Conservation (phyloP, 352 stramenopile species). For the Phytophthora quininea region DNA sequence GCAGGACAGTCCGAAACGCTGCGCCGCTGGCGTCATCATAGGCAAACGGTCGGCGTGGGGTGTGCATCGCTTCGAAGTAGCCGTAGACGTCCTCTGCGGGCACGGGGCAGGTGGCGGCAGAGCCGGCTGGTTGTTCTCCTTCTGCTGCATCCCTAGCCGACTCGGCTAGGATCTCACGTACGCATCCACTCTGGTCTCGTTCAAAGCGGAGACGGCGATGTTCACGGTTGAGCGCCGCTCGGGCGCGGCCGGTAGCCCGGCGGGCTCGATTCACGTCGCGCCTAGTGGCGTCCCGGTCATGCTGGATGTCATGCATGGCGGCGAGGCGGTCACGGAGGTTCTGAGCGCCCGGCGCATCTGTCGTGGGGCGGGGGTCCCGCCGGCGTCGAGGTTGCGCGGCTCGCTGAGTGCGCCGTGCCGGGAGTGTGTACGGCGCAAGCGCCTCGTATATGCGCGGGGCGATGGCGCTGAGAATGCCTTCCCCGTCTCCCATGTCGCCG, state of each 20-base stretch:
- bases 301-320: neutral
- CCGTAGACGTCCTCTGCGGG: neutral
- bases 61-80: neutral
- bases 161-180: neutral
- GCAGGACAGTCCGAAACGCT: neutral
- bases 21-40: neutral
- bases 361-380: neutral
- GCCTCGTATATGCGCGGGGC: neutral
- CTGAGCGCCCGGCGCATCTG: neutral
- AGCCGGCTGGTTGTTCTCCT: neutral
- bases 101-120: neutral
- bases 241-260: neutral
- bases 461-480: neutral
- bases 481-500: neutral
- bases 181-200: neutral
- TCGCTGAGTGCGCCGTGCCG: neutral
- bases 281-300: neutral
- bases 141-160: neutral
- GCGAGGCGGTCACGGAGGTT: neutral
- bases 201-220: neutral
- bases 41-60: neutral
- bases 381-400: neutral
- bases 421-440: neutral
- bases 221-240: neutral
- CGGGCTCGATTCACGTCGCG: neutral